Evolutionary conservation across 176 grass and related monocot genomes (phyloP).

Genomic region (Hordeum marinum): DNA sequence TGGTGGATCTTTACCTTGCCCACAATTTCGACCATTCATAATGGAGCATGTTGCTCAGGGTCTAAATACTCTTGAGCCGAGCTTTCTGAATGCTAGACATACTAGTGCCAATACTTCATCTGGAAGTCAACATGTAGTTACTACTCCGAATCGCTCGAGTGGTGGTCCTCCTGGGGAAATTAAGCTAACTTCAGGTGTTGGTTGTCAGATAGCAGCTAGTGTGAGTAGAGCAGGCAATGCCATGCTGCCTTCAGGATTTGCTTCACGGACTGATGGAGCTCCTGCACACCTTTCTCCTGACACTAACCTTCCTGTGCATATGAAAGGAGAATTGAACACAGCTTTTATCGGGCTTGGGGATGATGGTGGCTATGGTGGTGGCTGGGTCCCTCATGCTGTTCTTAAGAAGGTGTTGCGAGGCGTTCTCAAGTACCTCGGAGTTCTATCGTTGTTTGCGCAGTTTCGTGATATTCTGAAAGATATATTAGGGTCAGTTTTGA

Average conservation of each 20-base stretch:
- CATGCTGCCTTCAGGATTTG: slow-evolving; percentile 39
- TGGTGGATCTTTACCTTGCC: slow-evolving; percentile 93
- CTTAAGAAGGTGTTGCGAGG: slow-evolving; percentile 93
- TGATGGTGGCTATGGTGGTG: slow-evolving; percentile 93
- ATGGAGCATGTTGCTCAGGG: slow-evolving; percentile 95
- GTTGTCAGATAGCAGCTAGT: slow-evolving; percentile 41
- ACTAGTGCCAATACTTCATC: slow-evolving; percentile 20
- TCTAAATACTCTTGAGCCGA: slow-evolving; percentile 78
- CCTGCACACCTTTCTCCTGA: slow-evolving; percentile 51
- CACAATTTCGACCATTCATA: slow-evolving; percentile 94
- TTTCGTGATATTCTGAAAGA: slow-evolving; percentile 93
- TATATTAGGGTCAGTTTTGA: slow-evolving; percentile 88
- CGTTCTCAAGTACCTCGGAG: slow-evolving; percentile 93
- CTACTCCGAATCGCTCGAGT: slow-evolving; percentile 33
- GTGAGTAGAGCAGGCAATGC: slow-evolving; percentile 47
- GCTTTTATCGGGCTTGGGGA: slow-evolving; percentile 86
- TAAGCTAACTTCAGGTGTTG: slow-evolving; percentile 50
- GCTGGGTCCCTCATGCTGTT: slow-evolving; percentile 88
- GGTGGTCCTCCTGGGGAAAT: slow-evolving; percentile 23
- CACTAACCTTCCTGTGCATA: slow-evolving; percentile 60
- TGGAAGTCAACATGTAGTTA: slow-evolving; percentile 38
- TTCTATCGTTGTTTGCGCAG: slow-evolving; percentile 93
- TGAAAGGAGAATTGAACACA: slow-evolving; percentile 84
- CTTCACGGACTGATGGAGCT: slow-evolving; percentile 55
- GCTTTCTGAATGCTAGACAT: slow-evolving; percentile 42